Evolutionary conservation across 1,284 basidiomycete species (phyloP).

Genomic region (Stygiomarasmius scandens): DNA sequence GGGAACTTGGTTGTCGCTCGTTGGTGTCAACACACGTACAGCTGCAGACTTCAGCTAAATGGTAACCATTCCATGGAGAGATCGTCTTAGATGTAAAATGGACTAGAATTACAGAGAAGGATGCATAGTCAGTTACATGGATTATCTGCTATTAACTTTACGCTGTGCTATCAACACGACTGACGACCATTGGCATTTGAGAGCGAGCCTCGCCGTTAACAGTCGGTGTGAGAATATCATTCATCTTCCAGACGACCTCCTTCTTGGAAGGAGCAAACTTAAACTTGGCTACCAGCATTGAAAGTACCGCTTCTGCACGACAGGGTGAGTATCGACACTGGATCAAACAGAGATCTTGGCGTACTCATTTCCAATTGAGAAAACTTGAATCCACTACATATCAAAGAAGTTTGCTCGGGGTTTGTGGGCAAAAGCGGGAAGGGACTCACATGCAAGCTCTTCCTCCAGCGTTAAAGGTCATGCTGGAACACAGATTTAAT

Average conservation of each 20-base stretch:
- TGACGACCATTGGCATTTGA: constrained; percentile 11
- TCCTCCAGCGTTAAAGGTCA: constrained; percentile 34
- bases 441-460: constrained; percentile 31
- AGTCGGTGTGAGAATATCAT: constrained; percentile 3
- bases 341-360: constrained; percentile 6
- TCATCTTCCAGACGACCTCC: constrained; percentile 9
- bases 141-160: too few species aligned
- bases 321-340: not conserved
- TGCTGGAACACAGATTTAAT: constrained; percentile 17
- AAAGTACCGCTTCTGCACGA: constrained; percentile 9
- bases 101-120: too few species aligned
- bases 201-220: constrained; percentile 4
- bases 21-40: too few species aligned
- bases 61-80: too few species aligned
- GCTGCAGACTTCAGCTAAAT: too few species aligned
- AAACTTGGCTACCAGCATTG: constrained; percentile 4
- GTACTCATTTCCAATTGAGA: constrained; percentile 36
- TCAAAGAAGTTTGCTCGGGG: not conserved
- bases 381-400: constrained; percentile 35
- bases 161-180: too few species aligned
- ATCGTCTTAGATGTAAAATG: too few species aligned
- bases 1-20: too few species aligned
- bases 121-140: too few species aligned
- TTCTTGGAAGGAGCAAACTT: constrained; percentile 8
- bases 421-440: not conserved